A percentile compares a stretch with the other conserved stretches of the same genome.
phyloP scores from a whole-genome alignment of 352 stramenopile genomes.

The Pythium vanterpoolii region DNA sequence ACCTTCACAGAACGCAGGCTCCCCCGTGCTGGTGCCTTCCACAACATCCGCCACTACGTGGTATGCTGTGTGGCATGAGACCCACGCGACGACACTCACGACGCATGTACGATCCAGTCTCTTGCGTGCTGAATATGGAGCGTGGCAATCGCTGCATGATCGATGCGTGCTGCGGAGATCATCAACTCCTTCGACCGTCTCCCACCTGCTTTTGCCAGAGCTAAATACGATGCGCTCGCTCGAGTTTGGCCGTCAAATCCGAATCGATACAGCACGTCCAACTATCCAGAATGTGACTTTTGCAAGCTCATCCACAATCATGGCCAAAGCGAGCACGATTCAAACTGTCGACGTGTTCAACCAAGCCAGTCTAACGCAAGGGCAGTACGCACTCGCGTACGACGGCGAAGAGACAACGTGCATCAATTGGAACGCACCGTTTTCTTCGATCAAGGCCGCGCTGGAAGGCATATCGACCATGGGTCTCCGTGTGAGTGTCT shows the following conservation, averaged over 20 bases:
- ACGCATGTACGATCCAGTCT: conserved; percentile 34
- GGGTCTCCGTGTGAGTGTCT: conserved; percentile 35
- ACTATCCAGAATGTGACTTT: conserved; percentile 33
- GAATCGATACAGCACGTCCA: conserved; percentile 52
- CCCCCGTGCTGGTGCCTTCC: conserved; percentile 26
- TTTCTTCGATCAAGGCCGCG: conserved; percentile 34
- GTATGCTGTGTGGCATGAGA: conserved; percentile 49
- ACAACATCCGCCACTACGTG: conserved; percentile 6
- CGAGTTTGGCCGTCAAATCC: conserved; percentile 46
- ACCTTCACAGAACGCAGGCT: conserved; percentile 20
- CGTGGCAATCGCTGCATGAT: conserved; percentile 53
- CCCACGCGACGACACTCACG: conserved; percentile 25
- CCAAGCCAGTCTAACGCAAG: conserved; percentile 36
- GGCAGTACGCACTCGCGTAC: conserved; percentile 57
- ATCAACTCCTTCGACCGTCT: conserved; percentile 27
- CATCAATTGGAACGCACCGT: conserved; percentile 51
- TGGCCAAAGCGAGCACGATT: conserved; percentile 31
- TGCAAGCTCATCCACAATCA: conserved; percentile 28
- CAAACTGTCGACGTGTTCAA: conserved; percentile 70
- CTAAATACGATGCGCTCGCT: conserved; percentile 44
- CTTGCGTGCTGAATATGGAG: conserved; percentile 2
- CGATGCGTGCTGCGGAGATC: conserved; percentile 46
- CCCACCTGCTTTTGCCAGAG: conserved; percentile 45
- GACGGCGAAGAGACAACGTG: conserved; percentile 32
- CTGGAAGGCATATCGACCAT: conserved; percentile 43